Evolutionary conservation across 345 rosid genomes (phyloP).

Genomic region (Rhodamnia argentea): DNA sequence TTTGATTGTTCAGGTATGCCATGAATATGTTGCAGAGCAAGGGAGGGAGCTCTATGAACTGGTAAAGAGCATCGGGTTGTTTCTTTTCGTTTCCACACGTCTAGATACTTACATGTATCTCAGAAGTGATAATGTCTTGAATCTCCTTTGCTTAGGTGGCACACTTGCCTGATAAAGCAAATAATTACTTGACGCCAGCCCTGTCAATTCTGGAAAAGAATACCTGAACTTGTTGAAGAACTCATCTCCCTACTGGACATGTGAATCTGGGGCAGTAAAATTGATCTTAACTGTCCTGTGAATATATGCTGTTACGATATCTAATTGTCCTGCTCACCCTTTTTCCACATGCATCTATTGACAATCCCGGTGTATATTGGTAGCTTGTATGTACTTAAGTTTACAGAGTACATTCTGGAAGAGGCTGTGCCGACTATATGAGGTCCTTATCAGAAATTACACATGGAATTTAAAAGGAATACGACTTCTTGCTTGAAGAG

Average conservation of each 20-base stretch:
- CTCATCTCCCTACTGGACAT: background rate
- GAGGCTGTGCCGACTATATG: background rate
- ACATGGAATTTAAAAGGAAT: background rate
- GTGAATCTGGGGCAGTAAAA: background rate
- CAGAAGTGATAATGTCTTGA: background rate
- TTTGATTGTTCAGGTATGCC: constrained; percentile 58
- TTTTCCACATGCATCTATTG: background rate
- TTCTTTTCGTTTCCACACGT: background rate
- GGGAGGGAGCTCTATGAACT: constrained; percentile 86
- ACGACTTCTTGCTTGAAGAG: background rate
- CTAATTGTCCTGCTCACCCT: background rate
- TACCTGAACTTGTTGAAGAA: constrained; percentile 25
- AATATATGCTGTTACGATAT: background rate
- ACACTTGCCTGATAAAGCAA: constrained; percentile 94
- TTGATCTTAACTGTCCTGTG: background rate
- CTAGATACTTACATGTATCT: background rate
- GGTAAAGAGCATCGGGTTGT: constrained; percentile 27
- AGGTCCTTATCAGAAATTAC: background rate
- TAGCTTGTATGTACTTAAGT: background rate
- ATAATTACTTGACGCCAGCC: constrained; percentile 92
- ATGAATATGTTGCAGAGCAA: constrained; percentile 79
- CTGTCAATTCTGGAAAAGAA: constrained; percentile 80
- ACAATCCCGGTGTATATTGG: background rate
- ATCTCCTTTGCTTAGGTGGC: constrained; percentile 49
- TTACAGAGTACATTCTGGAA: background rate